These are phyloP conservation scores for Gaultheria prostrata DNA, from an alignment of 148 eudicot species.

Conservation along the genomic window DNA sequence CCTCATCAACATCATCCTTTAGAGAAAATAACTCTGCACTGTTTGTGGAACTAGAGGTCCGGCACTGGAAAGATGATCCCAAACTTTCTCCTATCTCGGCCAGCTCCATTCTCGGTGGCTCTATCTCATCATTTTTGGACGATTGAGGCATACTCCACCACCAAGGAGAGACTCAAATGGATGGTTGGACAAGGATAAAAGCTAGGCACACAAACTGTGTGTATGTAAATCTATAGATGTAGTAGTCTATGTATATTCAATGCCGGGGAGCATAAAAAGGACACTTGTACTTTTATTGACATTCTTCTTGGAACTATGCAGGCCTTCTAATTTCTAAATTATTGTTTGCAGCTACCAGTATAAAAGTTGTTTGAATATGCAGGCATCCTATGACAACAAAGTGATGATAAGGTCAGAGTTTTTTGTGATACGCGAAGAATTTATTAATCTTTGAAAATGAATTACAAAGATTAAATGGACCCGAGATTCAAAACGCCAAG, in stretches of 20 bases:
- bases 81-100: slow-evolving; percentile 47
- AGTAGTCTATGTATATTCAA: neutral
- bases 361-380: no score
- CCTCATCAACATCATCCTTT: slow-evolving; percentile 38
- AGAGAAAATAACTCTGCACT: slow-evolving; percentile 31
- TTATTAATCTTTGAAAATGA: no score
- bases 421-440: no score
- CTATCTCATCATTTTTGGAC: slow-evolving; percentile 32
- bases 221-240: no score
- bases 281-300: no score
- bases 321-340: no score
- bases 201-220: neutral
- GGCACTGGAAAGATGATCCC: slow-evolving; percentile 34
- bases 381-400: no score
- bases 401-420: no score
- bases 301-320: no score
- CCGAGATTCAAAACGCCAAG: no score
- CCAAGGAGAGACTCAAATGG: neutral
- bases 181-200: neutral
- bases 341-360: no score
- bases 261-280: neutral
- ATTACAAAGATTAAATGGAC: no score
- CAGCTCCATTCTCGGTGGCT: slow-evolving; percentile 38
- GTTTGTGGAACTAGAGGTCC: slow-evolving; percentile 34
- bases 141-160: slow-evolving; percentile 35